Evolutionary conservation across 371 early-diverging fungal genomes (phyloP).

Genomic region (Mortierella sp.): DNA sequence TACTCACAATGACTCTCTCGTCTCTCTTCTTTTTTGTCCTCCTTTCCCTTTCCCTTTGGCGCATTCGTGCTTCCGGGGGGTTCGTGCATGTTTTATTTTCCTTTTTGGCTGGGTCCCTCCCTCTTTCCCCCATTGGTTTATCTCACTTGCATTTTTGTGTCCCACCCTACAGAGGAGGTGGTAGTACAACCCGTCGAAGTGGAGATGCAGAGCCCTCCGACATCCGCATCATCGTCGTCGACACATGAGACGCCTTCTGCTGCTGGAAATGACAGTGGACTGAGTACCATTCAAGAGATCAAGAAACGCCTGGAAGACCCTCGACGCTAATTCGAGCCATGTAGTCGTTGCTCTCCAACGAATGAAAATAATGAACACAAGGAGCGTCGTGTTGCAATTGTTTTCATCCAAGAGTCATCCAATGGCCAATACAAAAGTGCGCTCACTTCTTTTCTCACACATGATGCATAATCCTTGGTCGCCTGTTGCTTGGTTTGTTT

Average conservation of each 20-base stretch:
- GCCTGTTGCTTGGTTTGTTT: not conserved
- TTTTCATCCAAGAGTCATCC: no score
- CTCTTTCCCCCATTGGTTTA: not conserved
- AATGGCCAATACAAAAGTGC: not conserved
- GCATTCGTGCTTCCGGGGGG: not conserved
- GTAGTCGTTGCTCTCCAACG: no score
- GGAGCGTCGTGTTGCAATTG: no score
- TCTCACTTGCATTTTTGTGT: not conserved
- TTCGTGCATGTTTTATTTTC: not conserved
- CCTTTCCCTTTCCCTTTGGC: not conserved
- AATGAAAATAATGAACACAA: not conserved
- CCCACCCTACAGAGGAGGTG: slow-evolving; percentile 37
- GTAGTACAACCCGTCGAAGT: slow-evolving; percentile 32
- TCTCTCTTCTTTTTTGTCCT: not conserved
- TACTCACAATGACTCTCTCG: not conserved
- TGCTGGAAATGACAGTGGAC: slow-evolving; percentile 20
- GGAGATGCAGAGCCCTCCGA: slow-evolving; percentile 36
- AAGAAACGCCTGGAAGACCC: slow-evolving; percentile 48
- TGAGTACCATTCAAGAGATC: slow-evolving; percentile 36
- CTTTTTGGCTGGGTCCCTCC: not conserved
- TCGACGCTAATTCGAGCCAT: slow-evolving; percentile 24
- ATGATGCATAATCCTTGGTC: no score
- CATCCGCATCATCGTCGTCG: slow-evolving; percentile 16
- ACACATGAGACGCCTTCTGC: slow-evolving; percentile 19
- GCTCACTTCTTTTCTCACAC: not conserved